Evolutionary conservation across 495 filamentous ascomycete species (phyloP), one percentile per base, ranked within the genome.

Genomic region (Bacidia rubella): DNA sequence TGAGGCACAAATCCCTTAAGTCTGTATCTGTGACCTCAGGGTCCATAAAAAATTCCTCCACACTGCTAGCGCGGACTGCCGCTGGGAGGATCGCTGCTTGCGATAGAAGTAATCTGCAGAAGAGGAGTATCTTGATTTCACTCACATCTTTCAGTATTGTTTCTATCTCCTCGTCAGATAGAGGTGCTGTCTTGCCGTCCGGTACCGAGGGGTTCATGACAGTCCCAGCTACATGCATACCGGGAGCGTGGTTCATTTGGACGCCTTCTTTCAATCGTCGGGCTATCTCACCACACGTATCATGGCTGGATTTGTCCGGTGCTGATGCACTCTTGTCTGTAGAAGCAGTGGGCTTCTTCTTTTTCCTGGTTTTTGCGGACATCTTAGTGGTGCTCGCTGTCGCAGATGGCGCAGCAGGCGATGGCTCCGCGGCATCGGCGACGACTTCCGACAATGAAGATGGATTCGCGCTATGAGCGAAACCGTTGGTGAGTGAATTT

Each of bases 121-220:
- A 72, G 5, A 79, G 58, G 10, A 74, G 60, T 38, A 66, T 59
- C 57, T 75, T 75, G 52, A 77, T 72, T 49, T 76, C 70, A 21
- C 64, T 58, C 29, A 76, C 65, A 19, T 76, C 71, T 11, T 61
- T 54, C 12, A 72, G 60, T 2, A 74, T 57, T 19, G 54, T 42
- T 23, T 68, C 63, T 27, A 74, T 70, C 45, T 74, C 71, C 11
- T 69, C 66, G 4, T 73, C 69, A 10, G 69, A 64, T 2, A 73
- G 58, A 7, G 70, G 66, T 35, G 63, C 61, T 0, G 65, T 60
- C 38, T 65, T 58, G 17, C 61, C 61, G 24, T 40, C 20, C 22
- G 48, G 17, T 7, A 58, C 46, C 15, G 15, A 7, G 1, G 70
- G 70, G 49, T 60, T 63, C 22, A 71, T 64, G 15, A 68, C 44